Evolutionary conservation across 495 filamentous ascomycete genomes (phyloP), one percentile per base, ranked within the genome.

Genomic region (Aspergillus incahuasiensis): DNA sequence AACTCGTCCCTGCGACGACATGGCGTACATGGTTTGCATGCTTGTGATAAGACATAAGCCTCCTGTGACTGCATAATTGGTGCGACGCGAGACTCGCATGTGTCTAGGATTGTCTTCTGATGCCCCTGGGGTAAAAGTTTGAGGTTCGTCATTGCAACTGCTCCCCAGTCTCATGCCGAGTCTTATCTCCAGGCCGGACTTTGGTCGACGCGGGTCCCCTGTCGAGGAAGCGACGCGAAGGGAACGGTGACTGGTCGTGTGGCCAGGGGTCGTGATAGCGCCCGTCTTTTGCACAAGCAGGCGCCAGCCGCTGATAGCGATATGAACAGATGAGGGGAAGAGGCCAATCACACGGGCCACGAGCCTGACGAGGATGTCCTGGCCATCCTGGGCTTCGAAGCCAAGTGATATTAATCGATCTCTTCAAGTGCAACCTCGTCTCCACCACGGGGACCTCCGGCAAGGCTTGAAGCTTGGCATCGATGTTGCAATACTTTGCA

Each of bases 71-170:
- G 52, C 22, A 53, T 22, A 25, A 46, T 22, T 50, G 24, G 58
- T 56, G 22, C 53, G n/a, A 56, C 58, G 35, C 21, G 18, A 52
- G 18, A 48, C 21, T 48, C 18, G 48, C 58, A 60, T 56, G 58
- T 53, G 53, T 48, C 30, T 46, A 8, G 38, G 40, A 53, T 22
- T 21, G 58, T 61, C 54, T 61, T 19, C 58, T 61, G 58, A 61
- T 57, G 6, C 39, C 48, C 28, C 54, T 32, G 40, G 5, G 42
- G 41, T 20, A 28, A 21, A 48, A 42, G 13, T 20, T 16, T 12
- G 19, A 40, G 11, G 11, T 9, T 48, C 32, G 35, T 3, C 22
- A 32, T 42, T 30, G 21, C 9, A n/a, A 1, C 21, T 7, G 0
- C 39, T 48, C 19, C 6, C 12, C 12, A 18, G 7, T 21, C 35